Percentiles rank a stretch among this genome's conserved stretches.
phyloP scores from a whole-genome alignment of 2,329 filamentous ascomycete genomes.

The Cadophora malorum region DNA sequence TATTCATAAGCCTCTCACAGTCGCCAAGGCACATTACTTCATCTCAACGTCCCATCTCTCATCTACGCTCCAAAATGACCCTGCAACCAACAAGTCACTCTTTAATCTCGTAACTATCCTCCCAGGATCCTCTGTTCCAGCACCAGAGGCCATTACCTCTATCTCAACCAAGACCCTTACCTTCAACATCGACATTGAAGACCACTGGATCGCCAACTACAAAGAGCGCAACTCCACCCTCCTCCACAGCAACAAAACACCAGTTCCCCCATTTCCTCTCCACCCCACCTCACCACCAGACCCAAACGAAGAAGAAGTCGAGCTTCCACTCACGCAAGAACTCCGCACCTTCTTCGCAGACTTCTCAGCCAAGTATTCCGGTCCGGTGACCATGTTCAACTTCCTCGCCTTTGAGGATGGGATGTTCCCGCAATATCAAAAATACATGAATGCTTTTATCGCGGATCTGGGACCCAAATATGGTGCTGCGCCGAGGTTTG shows the following conservation, averaged over 20 bases:
- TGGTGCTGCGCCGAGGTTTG: background rate
- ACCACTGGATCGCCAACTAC: background rate
- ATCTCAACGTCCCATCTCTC: background rate
- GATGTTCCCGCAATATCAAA: background rate
- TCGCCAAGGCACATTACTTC: background rate
- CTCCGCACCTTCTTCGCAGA: background rate
- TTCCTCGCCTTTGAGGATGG: background rate
- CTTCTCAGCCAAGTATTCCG: background rate
- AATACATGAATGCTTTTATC: background rate
- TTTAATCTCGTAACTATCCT: slow-evolving; percentile 4
- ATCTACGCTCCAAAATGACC: background rate
- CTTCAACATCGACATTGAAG: background rate
- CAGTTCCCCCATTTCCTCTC: background rate
- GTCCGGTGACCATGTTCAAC: background rate
- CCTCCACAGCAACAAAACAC: background rate
- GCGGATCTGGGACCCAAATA: background rate
- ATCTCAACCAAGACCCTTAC: background rate
- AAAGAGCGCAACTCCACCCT: background rate
- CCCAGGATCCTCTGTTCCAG: background rate
- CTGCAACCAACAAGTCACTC: background rate
- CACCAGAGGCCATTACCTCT: background rate
- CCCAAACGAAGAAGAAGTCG: slow-evolving; percentile 9
- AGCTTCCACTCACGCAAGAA: background rate
- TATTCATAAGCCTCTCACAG: background rate
- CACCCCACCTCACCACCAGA: background rate